These are phyloP conservation scores for Boletus rubroflammeus DNA, from an alignment of 768 basidiomycete species.

Conservation along the genomic window DNA sequence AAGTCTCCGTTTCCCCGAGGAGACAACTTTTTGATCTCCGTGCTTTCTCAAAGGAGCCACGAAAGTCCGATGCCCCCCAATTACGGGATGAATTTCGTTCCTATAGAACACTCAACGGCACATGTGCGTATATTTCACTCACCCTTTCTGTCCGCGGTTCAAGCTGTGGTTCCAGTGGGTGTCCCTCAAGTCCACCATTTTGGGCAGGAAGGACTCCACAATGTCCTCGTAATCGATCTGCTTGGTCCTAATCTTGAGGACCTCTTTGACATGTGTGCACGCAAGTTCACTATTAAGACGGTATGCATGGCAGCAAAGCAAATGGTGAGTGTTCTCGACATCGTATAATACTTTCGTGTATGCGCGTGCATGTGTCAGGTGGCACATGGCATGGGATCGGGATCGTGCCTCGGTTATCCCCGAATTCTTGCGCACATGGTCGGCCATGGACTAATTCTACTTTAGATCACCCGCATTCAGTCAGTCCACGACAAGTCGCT, in stretches of 20 bases:
- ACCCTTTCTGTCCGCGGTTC: slow-evolving; percentile 12
- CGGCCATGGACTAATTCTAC: slow-evolving; percentile 6
- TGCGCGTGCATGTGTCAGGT: neutral
- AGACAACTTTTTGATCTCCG: slow-evolving; percentile 12
- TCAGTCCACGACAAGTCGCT: slow-evolving; percentile 97
- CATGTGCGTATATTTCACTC: slow-evolving; percentile 52
- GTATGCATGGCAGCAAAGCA: slow-evolving; percentile 99
- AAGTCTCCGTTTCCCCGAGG: slow-evolving; percentile 31
- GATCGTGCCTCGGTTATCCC: slow-evolving; percentile 1
- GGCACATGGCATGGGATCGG: neutral
- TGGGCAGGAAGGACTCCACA: slow-evolving; percentile 97
- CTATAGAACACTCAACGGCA: slow-evolving; percentile 91
- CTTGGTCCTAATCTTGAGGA: slow-evolving; percentile 98
- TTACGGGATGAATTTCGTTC: slow-evolving; percentile 95
- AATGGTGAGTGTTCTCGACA: slow-evolving; percentile 62
- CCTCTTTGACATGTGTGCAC: slow-evolving; percentile 97
- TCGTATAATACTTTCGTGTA: neutral
- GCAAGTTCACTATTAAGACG: slow-evolving; percentile 97
- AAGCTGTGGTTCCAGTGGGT: slow-evolving; percentile 55
- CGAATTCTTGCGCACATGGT: neutral
- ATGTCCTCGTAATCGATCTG: slow-evolving; percentile 90
- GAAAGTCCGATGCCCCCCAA: slow-evolving; percentile 98
- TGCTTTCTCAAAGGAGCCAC: slow-evolving; percentile 64
- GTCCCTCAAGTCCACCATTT: slow-evolving; percentile 99
- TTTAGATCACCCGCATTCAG: slow-evolving; percentile 91